Evolutionary conservation across 257 asterid genomes (phyloP), one percentile per base, ranked within the genome.

Genomic region (Nicotiana attenuata): DNA sequence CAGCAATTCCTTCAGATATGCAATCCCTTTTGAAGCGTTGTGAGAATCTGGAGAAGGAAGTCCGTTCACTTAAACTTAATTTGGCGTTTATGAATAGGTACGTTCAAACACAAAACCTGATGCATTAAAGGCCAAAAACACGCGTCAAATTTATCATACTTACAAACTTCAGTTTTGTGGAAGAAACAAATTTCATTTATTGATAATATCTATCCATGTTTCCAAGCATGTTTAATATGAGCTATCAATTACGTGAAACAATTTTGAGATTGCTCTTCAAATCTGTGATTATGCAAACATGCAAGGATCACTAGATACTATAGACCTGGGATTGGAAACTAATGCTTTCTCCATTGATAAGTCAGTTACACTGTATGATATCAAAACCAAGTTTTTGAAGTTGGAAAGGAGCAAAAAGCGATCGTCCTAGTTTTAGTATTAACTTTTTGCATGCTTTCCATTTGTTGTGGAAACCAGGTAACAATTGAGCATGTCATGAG

Each of bases 31-130:
- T 90, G 80, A 92, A 92, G 87, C 88, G 97, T 7, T 92, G 98
- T 13, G 98, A 94, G 76, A 94, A 94, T 76, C 97, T 94, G 5
- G 98, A 94, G 89, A 94, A 92, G 87, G 98, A 94, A 92, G 97
- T 91, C 41, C 93, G 97, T 26, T 94, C 97, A 1, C 94, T 92
- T 14, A 94, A 92, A 85, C 97, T 92, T 50, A 94, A 94, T 88
- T 60, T 94, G 92, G 86, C 97, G n/a, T 94, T 94, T 84, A 94
- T 94, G 97, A 94, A 92, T 78, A 91, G 98, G 98, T 94, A 89
- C 8, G 59, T 14, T 38, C 55, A 60, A 24, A 60, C 60, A 38
- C 73, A 78, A 60, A 53, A 24, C 7, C 29, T 33, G 35, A n/a
- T 38, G 22, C 22, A 22, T n/a, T 33, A 20, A 19, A 47, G 24